A percentile compares a stretch with the other conserved stretches of the same genome.
These are phyloP conservation scores for Eleusine indica DNA, from an alignment of 176 grass and related monocot species.

Conservation along the genomic window DNA sequence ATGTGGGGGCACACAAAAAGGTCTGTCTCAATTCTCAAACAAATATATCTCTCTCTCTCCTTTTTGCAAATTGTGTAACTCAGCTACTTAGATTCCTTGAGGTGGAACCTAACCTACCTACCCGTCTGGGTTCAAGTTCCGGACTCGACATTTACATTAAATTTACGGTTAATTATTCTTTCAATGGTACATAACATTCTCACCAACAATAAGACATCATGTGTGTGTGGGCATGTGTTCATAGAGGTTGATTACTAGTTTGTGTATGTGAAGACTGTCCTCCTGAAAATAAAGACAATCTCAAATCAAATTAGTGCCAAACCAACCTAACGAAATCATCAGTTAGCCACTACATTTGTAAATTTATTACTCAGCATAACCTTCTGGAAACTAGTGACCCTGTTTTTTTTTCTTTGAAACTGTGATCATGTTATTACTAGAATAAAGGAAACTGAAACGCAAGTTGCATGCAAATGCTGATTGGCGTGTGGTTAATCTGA, in stretches of 20 bases:
- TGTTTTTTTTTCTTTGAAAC: not conserved
- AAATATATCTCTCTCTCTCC: not conserved
- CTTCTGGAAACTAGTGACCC: not conserved
- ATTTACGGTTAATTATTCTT: too few species aligned
- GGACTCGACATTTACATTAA: too few species aligned
- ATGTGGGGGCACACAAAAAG: not conserved
- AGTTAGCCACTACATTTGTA: not conserved
- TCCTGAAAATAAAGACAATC: not conserved
- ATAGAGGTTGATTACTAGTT: too few species aligned
- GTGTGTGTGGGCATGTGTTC: too few species aligned
- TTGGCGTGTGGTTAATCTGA: not conserved
- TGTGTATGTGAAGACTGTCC: too few species aligned
- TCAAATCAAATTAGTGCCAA: not conserved
- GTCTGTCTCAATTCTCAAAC: not conserved
- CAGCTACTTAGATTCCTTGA: too few species aligned
- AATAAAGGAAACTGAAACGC: not conserved
- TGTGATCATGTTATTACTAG: not conserved
- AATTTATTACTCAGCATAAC: not conserved
- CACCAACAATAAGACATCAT: too few species aligned
- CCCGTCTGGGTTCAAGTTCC: too few species aligned
- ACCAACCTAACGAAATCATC: not conserved
- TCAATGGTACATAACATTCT: too few species aligned
- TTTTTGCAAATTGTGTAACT: not conserved
- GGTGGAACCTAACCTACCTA: too few species aligned
- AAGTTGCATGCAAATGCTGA: slow-evolving; percentile 15